These are phyloP conservation scores for Scedosporium aurantiacum DNA, from an alignment of 2,329 filamentous ascomycete genomes.

Conservation along the genomic window DNA sequence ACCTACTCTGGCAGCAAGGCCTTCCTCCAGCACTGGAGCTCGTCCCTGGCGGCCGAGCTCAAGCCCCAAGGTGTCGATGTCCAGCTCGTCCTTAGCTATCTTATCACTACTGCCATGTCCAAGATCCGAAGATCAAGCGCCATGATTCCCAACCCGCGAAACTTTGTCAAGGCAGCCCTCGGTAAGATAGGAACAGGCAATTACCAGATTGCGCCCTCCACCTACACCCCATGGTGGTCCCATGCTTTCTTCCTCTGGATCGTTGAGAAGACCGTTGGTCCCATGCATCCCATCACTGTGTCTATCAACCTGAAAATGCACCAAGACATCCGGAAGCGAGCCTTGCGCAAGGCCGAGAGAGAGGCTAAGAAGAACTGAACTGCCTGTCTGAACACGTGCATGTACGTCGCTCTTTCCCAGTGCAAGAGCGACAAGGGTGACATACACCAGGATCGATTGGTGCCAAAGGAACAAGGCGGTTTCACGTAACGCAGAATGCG, in stretches of 20 bases:
- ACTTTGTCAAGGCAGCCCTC: slow-evolving; percentile 70
- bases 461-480: no score
- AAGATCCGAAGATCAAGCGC: slow-evolving; percentile 75
- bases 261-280: slow-evolving; percentile 48
- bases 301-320: slow-evolving; percentile 58
- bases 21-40: slow-evolving; percentile 95
- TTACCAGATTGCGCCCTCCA: slow-evolving; percentile 68
- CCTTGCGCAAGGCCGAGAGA: slow-evolving; percentile 72
- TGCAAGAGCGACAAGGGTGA: no score
- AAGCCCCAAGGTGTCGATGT: slow-evolving; percentile 72
- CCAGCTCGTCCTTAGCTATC: slow-evolving; percentile 83
- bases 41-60: slow-evolving; percentile 72
- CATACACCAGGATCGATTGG: no score
- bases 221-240: slow-evolving; percentile 86
- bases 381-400: neutral
- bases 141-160: slow-evolving; percentile 68
- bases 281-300: slow-evolving; percentile 34
- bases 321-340: slow-evolving; percentile 67
- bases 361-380: slow-evolving; percentile 55
- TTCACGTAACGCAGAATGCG: no score
- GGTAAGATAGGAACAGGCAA: slow-evolving; percentile 73
- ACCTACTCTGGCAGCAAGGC: slow-evolving; percentile 98
- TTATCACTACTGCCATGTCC: slow-evolving; percentile 93
- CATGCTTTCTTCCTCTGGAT: slow-evolving; percentile 84
- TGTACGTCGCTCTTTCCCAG: no score